A percentile compares a stretch with the other conserved stretches of the same genome.
Conservation (phyloP, 1,139 yeast species). For the Suhomyces ambrosiae region DNA sequence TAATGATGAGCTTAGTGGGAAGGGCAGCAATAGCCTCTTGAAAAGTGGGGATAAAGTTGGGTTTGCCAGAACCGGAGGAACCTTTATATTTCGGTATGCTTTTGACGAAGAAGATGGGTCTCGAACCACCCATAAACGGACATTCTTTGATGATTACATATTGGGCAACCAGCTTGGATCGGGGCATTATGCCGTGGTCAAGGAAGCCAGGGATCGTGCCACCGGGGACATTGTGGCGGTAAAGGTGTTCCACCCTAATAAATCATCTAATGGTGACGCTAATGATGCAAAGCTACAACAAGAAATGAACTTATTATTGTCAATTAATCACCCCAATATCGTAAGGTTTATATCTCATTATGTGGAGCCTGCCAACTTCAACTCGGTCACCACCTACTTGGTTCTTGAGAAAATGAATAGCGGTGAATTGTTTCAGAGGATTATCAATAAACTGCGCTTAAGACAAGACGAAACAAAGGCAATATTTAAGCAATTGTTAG, state of each 20-base stretch:
- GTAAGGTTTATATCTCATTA: conserved; percentile 67
- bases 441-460: conserved; percentile 61
- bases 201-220: conserved; percentile 60
- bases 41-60: conserved; percentile 65
- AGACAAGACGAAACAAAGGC: conserved; percentile 64
- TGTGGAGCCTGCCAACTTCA: conserved; percentile 63
- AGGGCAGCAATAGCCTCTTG: conserved; percentile 43
- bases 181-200: conserved; percentile 80
- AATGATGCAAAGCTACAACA: conserved; percentile 60
- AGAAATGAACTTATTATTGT: conserved; percentile 65
- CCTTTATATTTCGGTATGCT: conserved; percentile 56
- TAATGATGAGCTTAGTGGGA: conserved; percentile 58
- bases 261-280: conserved; percentile 22
- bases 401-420: conserved; percentile 74
- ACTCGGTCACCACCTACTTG: conserved; percentile 59
- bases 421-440: conserved; percentile 74
- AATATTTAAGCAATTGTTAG: conserved; percentile 60
- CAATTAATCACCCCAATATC: conserved; percentile 71
- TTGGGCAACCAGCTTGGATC: conserved; percentile 66
- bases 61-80: conserved; percentile 61
- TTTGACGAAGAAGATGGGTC: conserved; percentile 21
- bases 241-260: conserved; percentile 74
- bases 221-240: conserved; percentile 70
- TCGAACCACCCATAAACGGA: conserved; percentile 22
- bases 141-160: conserved; percentile 63